These are phyloP conservation scores for Lenzites betulinus DNA, from an alignment of 768 basidiomycete species.

Conservation along the genomic window DNA sequence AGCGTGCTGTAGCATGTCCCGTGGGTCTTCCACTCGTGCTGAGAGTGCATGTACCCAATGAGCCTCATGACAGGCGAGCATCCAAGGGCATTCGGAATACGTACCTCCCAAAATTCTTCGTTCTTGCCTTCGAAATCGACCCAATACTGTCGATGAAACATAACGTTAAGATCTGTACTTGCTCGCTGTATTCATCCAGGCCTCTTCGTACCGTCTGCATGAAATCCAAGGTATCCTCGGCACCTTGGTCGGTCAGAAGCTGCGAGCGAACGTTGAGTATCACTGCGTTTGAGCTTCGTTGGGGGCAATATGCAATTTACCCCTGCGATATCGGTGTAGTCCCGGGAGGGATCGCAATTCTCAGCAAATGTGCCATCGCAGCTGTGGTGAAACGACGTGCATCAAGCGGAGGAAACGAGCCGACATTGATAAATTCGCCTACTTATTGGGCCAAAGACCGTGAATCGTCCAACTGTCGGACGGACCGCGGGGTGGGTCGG, in stretches of 20 bases:
- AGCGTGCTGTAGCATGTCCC: conserved; percentile 66
- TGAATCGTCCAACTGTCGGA: conserved; percentile 72
- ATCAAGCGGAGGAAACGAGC: neutral
- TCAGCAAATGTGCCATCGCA: conserved; percentile 47
- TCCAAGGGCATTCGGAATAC: conserved; percentile 14
- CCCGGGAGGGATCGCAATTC: conserved; percentile 43
- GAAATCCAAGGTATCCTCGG: conserved; percentile 54
- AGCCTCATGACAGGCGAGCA: no score
- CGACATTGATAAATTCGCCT: conserved; percentile 18
- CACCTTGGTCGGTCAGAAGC: conserved; percentile 58
- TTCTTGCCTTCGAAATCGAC: conserved; percentile 56
- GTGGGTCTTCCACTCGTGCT: conserved; percentile 73
- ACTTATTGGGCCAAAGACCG: conserved; percentile 69
- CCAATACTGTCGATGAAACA: no score
- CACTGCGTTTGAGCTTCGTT: no score
- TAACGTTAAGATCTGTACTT: no score
- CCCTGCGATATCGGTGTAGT: conserved; percentile 43
- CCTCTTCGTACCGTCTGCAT: conserved; percentile 45
- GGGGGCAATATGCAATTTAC: conserved; percentile 34
- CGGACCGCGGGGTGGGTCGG: conserved; percentile 62
- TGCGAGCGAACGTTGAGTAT: no score
- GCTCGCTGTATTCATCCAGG: no score
- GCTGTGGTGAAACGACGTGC: conserved; percentile 38
- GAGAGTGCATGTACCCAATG: neutral
- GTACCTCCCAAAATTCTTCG: conserved; percentile 68